phyloP scores from a whole-genome alignment of 371 early-diverging fungal genomes.

The Apophysomyces sp. region DNA sequence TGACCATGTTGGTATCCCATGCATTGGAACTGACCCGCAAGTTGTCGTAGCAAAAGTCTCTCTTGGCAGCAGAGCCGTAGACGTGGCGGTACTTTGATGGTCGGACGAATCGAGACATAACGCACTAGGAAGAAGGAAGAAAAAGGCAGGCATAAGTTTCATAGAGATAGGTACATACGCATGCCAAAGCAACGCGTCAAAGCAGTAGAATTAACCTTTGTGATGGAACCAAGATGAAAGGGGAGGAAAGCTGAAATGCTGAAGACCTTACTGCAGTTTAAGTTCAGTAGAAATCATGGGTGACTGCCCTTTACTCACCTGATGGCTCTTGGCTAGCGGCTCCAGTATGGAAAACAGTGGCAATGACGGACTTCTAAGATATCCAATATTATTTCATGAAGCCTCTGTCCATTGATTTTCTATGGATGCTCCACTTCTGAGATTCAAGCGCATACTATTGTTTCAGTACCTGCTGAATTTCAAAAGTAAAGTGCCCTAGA shows the following conservation, averaged over 20 bases:
- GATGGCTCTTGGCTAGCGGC: too few species aligned
- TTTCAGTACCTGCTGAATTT: too few species aligned
- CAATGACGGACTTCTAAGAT: too few species aligned
- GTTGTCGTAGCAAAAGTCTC: slow-evolving; percentile 94
- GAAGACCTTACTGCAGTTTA: too few species aligned
- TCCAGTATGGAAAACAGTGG: too few species aligned
- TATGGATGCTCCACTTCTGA: too few species aligned
- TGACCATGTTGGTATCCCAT: slow-evolving; percentile 96
- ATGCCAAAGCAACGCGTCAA: not conserved
- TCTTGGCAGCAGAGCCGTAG: slow-evolving; percentile 88
- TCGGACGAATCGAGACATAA: slow-evolving; percentile 77
- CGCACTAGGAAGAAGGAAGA: not conserved
- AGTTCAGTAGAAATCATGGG: too few species aligned
- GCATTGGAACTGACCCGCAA: slow-evolving; percentile 88
- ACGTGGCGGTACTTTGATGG: slow-evolving; percentile 91
- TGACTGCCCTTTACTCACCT: too few species aligned
- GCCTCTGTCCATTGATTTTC: too few species aligned
- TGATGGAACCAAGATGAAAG: slow-evolving; percentile 2
- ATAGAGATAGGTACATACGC: not conserved
- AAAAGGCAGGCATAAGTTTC: not conserved
- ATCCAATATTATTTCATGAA: too few species aligned
- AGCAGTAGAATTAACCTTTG: not conserved
- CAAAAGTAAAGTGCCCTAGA: too few species aligned
- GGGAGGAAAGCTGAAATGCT: not conserved
- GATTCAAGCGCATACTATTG: too few species aligned